A percentile compares a stretch with the other conserved stretches of the same genome.
These are phyloP conservation scores for Solanum medicagineum DNA, from an alignment of 257 asterid genomes.

Conservation along the genomic window DNA sequence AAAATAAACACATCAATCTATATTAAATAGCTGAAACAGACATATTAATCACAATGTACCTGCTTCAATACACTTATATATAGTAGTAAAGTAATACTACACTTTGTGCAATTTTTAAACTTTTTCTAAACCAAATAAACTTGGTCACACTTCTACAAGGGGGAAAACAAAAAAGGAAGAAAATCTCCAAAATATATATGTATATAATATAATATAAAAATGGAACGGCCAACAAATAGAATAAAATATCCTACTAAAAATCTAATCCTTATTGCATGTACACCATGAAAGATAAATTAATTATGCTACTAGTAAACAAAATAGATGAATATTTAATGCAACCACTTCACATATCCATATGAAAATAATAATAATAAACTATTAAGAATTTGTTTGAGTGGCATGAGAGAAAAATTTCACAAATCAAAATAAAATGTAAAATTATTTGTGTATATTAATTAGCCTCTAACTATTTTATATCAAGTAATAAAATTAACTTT, in stretches of 20 bases:
- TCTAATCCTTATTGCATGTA: neutral
- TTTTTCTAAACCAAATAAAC: neutral
- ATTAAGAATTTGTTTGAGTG: neutral
- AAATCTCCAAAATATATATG: neutral
- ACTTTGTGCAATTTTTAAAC: neutral
- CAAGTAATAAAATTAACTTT: neutral
- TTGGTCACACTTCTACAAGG: neutral
- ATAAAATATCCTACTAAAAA: neutral
- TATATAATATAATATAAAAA: neutral
- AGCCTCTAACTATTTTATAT: neutral
- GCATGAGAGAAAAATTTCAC: neutral
- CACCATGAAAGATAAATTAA: neutral
- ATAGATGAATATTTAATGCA: neutral
- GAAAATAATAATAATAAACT: neutral
- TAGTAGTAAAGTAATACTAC: neutral
- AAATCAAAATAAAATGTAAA: neutral
- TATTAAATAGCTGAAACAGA: too few species aligned
- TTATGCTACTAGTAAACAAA: neutral
- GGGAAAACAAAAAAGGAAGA: neutral
- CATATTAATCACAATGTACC: too few species aligned
- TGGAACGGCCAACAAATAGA: neutral
- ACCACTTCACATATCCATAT: neutral
- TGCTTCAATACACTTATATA: too few species aligned
- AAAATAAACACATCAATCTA: too few species aligned
- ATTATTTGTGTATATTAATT: neutral